A percentile compares a stretch with the other conserved stretches of the same genome.
These are phyloP conservation scores for Xylariaceae sp. DNA, from an alignment of 2,329 filamentous ascomycete species.

Conservation along the genomic window DNA sequence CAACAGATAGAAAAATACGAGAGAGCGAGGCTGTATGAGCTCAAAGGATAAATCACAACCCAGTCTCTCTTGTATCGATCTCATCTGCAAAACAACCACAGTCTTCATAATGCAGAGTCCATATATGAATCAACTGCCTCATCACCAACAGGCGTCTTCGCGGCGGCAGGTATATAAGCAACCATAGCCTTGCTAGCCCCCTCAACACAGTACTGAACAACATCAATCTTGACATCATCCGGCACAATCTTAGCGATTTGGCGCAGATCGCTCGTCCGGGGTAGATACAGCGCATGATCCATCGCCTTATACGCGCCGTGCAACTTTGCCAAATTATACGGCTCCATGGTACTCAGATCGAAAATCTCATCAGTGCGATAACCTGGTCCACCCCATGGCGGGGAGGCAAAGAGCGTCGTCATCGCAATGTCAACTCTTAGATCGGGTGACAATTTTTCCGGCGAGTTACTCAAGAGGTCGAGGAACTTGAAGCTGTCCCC, in stretches of 20 bases:
- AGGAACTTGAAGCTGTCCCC: slow-evolving; percentile 82
- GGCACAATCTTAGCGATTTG: slow-evolving; percentile 64
- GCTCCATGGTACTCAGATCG: slow-evolving; percentile 80
- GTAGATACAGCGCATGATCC: slow-evolving; percentile 73
- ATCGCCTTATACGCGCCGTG: slow-evolving; percentile 57
- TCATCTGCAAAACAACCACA: no score
- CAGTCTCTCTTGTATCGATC: no score
- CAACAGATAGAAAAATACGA: no score
- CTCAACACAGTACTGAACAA: slow-evolving; percentile 87
- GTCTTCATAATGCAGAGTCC: no score
- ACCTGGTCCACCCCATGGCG: slow-evolving; percentile 57
- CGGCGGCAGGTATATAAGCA: slow-evolving; percentile 50
- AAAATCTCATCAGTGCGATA: slow-evolving; percentile 66
- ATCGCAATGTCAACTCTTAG: slow-evolving; percentile 39
- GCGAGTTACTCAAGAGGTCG: slow-evolving; percentile 36
- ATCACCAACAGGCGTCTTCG: slow-evolving; percentile 1
- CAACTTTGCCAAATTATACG: slow-evolving; percentile 68
- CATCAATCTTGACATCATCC: slow-evolving; percentile 55
- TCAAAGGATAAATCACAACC: no score
- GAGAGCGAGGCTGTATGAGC: no score
- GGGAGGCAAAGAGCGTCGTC: slow-evolving; percentile 53
- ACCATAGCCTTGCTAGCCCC: slow-evolving; percentile 81
- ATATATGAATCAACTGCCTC: background rate
- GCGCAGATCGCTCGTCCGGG: slow-evolving; percentile 75
- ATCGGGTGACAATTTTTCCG: slow-evolving; percentile 27